phyloP scores from a whole-genome alignment of 257 asterid species.

The Echium plantagineum region DNA sequence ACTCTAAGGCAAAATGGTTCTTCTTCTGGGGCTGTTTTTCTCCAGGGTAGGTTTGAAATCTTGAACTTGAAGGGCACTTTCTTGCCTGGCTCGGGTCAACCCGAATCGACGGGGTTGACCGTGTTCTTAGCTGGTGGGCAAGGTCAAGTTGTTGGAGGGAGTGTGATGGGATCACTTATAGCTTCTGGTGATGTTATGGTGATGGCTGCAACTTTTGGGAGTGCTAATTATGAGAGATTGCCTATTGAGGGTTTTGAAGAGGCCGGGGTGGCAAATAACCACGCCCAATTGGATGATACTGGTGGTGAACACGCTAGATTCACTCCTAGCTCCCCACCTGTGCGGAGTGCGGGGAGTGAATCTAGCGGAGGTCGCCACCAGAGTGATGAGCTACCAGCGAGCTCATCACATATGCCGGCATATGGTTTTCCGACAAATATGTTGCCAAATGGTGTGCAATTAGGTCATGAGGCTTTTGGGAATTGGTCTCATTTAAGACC shows the following conservation, averaged over 20 bases:
- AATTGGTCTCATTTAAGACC: conserved; percentile 32
- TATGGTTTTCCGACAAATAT: conserved; percentile 35
- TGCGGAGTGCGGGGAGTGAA: conserved; percentile 10
- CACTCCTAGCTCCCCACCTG: conserved; percentile 26
- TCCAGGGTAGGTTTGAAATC: conserved; percentile 9
- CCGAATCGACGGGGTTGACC: conserved; percentile 9
- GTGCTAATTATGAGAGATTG: conserved; percentile 11
- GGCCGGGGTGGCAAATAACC: conserved; percentile 5
- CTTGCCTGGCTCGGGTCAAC: conserved; percentile 4
- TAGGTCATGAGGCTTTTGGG: conserved; percentile 34
- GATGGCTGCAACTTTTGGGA: conserved; percentile 12
- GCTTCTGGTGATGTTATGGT: conserved; percentile 9
- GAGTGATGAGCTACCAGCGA: conserved; percentile 21
- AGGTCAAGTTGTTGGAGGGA: conserved; percentile 14
- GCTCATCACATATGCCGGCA: conserved; percentile 21
- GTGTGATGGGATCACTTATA: conserved; percentile 8
- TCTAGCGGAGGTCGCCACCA: conserved; percentile 8
- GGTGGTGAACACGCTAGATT: neutral
- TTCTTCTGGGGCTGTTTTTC: neutral
- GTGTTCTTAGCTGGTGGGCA: conserved; percentile 9
- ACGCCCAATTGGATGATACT: neutral
- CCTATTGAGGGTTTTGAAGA: conserved; percentile 5
- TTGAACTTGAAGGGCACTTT: conserved; percentile 10
- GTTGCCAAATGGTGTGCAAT: conserved; percentile 23
- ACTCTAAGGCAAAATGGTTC: conserved; percentile 9